Percentiles rank a stretch among this genome's conserved stretches.
Conservation (phyloP, 177 flowering plant species). For the Vitis hybrid region DNA sequence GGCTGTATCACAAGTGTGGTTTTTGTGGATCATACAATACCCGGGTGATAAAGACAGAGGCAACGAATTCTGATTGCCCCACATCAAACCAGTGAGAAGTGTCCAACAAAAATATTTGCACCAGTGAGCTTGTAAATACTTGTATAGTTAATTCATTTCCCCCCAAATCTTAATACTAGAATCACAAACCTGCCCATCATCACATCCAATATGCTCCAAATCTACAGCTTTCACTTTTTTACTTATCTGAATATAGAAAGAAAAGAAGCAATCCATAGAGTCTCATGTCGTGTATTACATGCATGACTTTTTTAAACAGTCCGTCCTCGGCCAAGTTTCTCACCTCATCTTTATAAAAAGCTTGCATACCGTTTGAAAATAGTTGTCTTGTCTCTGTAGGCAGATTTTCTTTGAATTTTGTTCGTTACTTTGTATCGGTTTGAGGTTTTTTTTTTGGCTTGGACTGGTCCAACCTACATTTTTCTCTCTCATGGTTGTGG, state of each 20-base stretch:
- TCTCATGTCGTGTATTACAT: too few species aligned
- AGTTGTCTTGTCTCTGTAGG: neutral
- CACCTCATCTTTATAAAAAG: neutral
- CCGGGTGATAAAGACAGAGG: conserved; percentile 50
- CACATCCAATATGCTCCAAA: neutral
- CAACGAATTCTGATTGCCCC: conserved; percentile 18
- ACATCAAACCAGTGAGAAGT: conserved; percentile 13
- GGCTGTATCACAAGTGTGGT: conserved; percentile 65
- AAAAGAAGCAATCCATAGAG: neutral
- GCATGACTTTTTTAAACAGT: neutral
- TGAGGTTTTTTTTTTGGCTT: too few species aligned
- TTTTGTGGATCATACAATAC: conserved; percentile 64
- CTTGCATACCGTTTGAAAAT: neutral
- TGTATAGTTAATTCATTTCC: conserved; percentile 15
- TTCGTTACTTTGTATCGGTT: neutral
- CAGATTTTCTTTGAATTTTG: neutral
- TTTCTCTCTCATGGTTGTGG: too few species aligned
- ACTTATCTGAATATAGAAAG: neutral
- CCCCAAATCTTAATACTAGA: neutral
- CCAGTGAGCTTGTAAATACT: conserved; percentile 12
- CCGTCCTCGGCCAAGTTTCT: neutral
- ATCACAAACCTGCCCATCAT: neutral
- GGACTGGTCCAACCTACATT: too few species aligned
- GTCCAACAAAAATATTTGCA: neutral
- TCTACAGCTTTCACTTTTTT: neutral